Base-by-base conservation (phyloP, 163 green algal genomes). In the Volvox carteri region DNA sequence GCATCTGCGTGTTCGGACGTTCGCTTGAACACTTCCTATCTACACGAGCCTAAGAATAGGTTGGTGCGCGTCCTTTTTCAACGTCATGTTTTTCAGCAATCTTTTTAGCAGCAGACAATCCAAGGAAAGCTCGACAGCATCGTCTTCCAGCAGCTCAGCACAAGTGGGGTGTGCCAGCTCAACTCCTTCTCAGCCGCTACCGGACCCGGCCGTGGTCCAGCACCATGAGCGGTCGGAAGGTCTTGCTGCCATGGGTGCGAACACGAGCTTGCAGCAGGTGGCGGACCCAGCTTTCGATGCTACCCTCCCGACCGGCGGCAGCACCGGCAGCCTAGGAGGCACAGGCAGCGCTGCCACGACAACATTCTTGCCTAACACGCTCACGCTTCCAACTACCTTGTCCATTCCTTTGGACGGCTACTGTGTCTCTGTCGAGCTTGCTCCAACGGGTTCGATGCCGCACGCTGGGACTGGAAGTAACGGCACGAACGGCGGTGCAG, bases 401-500 rank as follows among this genome's bases (percentile, higher is more conserved):
- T 84, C 70, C 16, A 89, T 89, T 28, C 84, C 84, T 4, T 70
- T 89, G 28, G 84, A 89, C 14, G 84, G 84, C 50, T 89, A 89
- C 37, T 89, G 84, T 25, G 84, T 89, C 12, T 76, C 50, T 3
- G 84, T 89, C 23, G 84, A 89, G 52, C 70, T 89, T 0, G 81
- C 81, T 44, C 81, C 81, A 78, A 78, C 30, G 18, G 78, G 54
- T 33, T 56, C 78, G 0, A 3, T 67, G 41, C 62, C 50, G 25
- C 30, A 42, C 58, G 30, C 7, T 25, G 60, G 41, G 4, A 14
- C 3, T 46, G 60, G 78, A 23, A 76, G 58, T 42, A 85, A 41
- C 56, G 73, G 73, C 44, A 65, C 73, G 25, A 81, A 75, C 28
- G 54, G 56, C 7, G 60, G 78, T 33, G 78, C 60, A 25, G 41